Evolutionary conservation across 1,284 basidiomycete species (phyloP).

Genomic region (Crocinoboletus sp.): DNA sequence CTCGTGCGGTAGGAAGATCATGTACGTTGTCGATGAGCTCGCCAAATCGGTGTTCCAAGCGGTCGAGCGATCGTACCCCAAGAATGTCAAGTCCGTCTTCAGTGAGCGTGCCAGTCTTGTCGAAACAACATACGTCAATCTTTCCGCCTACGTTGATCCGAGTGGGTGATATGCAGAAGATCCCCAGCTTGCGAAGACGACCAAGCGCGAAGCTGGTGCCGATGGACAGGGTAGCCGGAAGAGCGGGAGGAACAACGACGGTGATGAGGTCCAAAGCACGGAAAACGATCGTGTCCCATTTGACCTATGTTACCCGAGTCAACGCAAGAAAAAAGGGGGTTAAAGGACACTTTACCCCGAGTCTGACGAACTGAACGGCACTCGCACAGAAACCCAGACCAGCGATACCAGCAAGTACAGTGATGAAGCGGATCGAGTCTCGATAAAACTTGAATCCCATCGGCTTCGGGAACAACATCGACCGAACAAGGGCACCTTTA

Average conservation of each 20-base stretch:
- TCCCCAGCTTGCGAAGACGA: slow-evolving; percentile 83
- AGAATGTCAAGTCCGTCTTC: slow-evolving; percentile 98
- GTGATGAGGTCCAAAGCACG: slow-evolving; percentile 98
- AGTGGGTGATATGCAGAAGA: slow-evolving; percentile 97
- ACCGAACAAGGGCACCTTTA: slow-evolving; percentile 93
- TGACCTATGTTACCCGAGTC: slow-evolving; percentile 48
- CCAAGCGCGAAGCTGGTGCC: slow-evolving; percentile 95
- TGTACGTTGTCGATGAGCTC: slow-evolving; percentile 87
- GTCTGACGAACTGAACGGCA: slow-evolving; percentile 87
- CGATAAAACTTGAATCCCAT: slow-evolving; percentile 98
- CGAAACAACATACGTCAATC: slow-evolving; percentile 98
- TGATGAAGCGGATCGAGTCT: slow-evolving; percentile 96
- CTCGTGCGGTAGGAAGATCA: slow-evolving; percentile 74
- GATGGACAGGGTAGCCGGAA: slow-evolving; percentile 97
- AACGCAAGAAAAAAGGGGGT: slow-evolving; percentile 3
- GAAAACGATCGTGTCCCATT: slow-evolving; percentile 88
- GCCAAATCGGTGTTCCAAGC: slow-evolving; percentile 74
- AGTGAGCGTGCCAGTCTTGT: slow-evolving; percentile 98
- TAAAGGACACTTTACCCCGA: slow-evolving; percentile 59
- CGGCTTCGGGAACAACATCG: slow-evolving; percentile 98
- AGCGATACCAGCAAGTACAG: slow-evolving; percentile 87
- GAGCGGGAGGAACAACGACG: slow-evolving; percentile 95
- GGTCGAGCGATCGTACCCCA: slow-evolving; percentile 82
- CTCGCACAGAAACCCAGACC: slow-evolving; percentile 85
- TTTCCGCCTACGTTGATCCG: slow-evolving; percentile 96